Evolutionary conservation across 345 rosid species (phyloP), one percentile per base, ranked within the genome.

Genomic region (Bruguiera parviflora): DNA sequence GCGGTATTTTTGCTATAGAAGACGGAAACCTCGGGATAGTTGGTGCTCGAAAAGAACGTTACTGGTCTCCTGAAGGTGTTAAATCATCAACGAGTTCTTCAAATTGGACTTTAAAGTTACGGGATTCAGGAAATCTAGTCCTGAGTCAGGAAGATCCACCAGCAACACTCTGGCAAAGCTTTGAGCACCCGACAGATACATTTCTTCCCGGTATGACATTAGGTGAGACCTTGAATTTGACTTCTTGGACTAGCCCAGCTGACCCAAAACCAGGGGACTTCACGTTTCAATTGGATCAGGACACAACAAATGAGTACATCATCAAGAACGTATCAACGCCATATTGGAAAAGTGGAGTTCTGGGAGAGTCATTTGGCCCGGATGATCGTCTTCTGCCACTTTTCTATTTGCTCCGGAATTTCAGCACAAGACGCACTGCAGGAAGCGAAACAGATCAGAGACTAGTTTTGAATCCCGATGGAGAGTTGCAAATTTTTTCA

Each of bases 201-300:
- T 66, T 72, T 58, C 71, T 72, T 64, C 65, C 65, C 21, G 75
- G 71, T 2, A 72, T 65, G 4, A 70, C 8, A 8, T 81, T 89
- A 83, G 68, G 74, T 62, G 73, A 68, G 53, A 63, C 74, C 2
- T 33, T 79, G 61, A 66, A 58, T 2, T 62, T 87, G 56, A 75
- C 77, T 74, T 89, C 92, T 8, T 91, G 95, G 92, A 74, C 58
- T 63, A 78, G 83, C 58, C 29, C 18, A 25, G 71, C 76, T 51
- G 87, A 91, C 57, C 97, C 97, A 5, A 67, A 83, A 15, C 73
- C 78, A n/a, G 95, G 96, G 55, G 75, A 80, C 74, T 90, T 81
- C 77, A 76, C 79, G 1, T 88, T 88, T 60, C 69, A 73, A 74
- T 61, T 39, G 73, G 86, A 82, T 66, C 77, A 59, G 55, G 77